These are phyloP conservation scores for Chiua virens DNA, from an alignment of 768 basidiomycete genomes.

Conservation along the genomic window DNA sequence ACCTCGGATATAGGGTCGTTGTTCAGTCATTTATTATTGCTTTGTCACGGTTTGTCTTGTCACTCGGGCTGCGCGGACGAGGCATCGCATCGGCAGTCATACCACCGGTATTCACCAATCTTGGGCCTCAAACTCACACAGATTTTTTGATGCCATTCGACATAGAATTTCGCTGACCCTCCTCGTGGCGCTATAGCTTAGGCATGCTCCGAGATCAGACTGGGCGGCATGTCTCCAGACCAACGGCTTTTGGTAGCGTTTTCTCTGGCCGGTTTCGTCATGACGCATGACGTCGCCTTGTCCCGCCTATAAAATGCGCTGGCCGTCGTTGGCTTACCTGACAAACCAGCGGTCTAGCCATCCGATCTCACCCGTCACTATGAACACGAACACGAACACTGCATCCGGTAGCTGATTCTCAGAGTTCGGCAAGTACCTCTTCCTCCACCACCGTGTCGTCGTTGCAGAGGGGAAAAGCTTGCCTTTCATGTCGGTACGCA, in stretches of 20 bases:
- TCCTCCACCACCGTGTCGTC: constrained; percentile 4
- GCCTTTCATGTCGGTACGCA: constrained; percentile 51
- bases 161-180: too few species aligned
- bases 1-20: too few species aligned
- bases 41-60: too few species aligned
- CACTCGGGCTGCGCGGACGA: too few species aligned
- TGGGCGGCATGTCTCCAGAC: too few species aligned
- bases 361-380: neutral
- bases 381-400: neutral
- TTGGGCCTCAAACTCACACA: too few species aligned
- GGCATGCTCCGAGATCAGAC: too few species aligned
- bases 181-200: too few species aligned
- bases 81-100: too few species aligned
- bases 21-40: too few species aligned
- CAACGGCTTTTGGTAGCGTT: neutral
- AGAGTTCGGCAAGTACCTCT: neutral
- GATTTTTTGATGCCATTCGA: too few species aligned
- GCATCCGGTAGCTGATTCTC: constrained; percentile 5
- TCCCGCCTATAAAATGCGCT: constrained; percentile 12
- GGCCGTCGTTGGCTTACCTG: neutral
- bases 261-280: neutral
- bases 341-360: neutral
- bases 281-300: neutral
- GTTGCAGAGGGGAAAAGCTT: constrained; percentile 51
- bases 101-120: too few species aligned